A percentile compares a stretch with the other conserved stretches of the same genome.
Evolutionary conservation across 176 grass and related monocot genomes (phyloP).

Genomic region (Lolium perenne): DNA sequence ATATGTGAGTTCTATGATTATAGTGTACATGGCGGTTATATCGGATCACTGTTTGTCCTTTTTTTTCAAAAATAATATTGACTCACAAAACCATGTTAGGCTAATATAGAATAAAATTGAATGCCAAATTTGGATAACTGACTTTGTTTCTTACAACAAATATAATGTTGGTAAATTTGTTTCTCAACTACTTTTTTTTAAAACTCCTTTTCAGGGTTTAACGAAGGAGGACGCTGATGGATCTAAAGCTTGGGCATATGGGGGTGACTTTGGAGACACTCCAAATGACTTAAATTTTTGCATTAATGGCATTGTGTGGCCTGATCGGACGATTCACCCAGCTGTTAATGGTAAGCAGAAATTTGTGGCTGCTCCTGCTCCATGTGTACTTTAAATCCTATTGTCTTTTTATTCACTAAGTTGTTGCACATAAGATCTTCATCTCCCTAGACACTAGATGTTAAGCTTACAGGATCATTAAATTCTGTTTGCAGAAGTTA

Average conservation of each 20-base stretch:
- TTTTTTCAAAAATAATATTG: background rate
- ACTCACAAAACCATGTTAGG: background rate
- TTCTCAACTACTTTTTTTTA: conserved; percentile 10
- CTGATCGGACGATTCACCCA: conserved; percentile 91
- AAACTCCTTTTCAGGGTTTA: conserved; percentile 56
- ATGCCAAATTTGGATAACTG: background rate
- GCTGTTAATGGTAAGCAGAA: conserved; percentile 76
- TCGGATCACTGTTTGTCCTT: background rate
- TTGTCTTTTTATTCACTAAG: conserved; percentile 7
- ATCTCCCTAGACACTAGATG: background rate
- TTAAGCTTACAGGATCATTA: conserved; percentile 34
- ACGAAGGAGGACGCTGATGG: conserved; percentile 74
- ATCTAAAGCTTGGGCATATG: conserved; percentile 90
- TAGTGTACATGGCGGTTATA: conserved; percentile 6
- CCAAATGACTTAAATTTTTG: conserved; percentile 94
- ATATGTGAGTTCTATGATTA: background rate
- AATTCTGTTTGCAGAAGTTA: conserved; percentile 78
- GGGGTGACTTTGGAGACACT: conserved; percentile 91
- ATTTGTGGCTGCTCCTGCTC: background rate
- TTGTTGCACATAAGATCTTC: background rate
- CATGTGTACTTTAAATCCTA: background rate
- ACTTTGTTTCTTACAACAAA: background rate
- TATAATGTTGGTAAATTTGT: background rate
- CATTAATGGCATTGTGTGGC: conserved; percentile 94
- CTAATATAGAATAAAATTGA: conserved; percentile 18